phyloP scores from a whole-genome alignment of 495 filamentous ascomycete genomes.

The Annulohypoxylon nitens region DNA sequence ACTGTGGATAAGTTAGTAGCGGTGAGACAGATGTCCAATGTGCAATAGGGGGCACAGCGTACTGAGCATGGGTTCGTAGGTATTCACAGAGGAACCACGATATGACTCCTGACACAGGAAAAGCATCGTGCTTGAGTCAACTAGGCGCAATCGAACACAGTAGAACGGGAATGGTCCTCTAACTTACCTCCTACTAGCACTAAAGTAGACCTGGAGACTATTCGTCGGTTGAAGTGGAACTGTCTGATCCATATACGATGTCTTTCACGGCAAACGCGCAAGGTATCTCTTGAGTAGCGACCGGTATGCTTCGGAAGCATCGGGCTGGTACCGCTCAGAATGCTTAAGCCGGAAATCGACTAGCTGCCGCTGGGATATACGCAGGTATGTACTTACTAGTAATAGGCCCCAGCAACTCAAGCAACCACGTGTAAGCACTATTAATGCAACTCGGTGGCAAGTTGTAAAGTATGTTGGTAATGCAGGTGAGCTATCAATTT shows the following conservation, averaged over 20 bases:
- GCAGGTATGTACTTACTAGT: background rate
- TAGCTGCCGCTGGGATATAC: background rate
- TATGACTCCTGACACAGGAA: background rate
- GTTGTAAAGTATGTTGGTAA: background rate
- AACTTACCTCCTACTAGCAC: background rate
- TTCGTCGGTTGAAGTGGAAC: constrained; percentile 1
- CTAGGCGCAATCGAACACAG: background rate
- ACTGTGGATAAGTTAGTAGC: background rate
- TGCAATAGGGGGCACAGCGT: background rate
- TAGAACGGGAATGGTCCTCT: background rate
- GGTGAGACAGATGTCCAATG: background rate
- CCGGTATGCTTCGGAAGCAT: background rate
- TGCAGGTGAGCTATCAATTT: background rate
- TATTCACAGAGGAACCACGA: background rate
- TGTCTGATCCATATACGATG: background rate
- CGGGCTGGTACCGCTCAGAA: background rate
- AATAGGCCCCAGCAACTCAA: background rate
- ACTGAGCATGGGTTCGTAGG: background rate
- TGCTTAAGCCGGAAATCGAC: constrained; percentile 1
- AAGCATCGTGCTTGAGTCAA: background rate
- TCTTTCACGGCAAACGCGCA: background rate
- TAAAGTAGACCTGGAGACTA: background rate
- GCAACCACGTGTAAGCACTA: constrained; percentile 8
- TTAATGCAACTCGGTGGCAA: background rate
- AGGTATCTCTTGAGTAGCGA: background rate